Evolutionary conservation across 345 rosid genomes (phyloP).

Genomic region (Psidium guajava): DNA sequence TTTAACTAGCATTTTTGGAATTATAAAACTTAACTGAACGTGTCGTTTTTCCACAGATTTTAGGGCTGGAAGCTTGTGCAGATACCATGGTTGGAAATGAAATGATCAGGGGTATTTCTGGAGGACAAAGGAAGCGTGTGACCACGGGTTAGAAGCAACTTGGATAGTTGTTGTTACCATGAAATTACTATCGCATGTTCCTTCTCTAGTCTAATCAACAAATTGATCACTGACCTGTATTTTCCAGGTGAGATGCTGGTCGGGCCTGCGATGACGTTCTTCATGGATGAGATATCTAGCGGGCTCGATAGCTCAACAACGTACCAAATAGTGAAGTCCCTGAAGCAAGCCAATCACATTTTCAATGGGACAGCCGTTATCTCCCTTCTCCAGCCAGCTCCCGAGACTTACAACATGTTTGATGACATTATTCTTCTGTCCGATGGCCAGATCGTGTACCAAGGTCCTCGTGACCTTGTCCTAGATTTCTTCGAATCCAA

Average conservation of each 20-base stretch:
- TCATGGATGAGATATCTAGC: constrained; percentile 79
- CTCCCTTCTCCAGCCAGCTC: constrained; percentile 82
- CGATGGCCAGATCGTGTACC: constrained; percentile 65
- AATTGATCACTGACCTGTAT: neutral
- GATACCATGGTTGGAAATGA: constrained; percentile 27
- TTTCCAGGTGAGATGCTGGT: constrained; percentile 61
- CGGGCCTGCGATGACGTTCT: constrained; percentile 50
- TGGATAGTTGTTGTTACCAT: neutral
- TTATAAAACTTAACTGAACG: neutral
- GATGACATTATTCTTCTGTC: constrained; percentile 67
- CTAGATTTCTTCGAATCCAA: constrained; percentile 50
- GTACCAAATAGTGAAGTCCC: constrained; percentile 59
- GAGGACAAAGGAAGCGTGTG: constrained; percentile 34
- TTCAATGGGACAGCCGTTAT: constrained; percentile 46
- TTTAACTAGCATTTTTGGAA: constrained; percentile 1
- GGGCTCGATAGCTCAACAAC: constrained; percentile 88
- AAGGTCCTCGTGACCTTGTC: constrained; percentile 57
- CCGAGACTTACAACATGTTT: constrained; percentile 65
- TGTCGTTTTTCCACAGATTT: constrained; percentile 7
- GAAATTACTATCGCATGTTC: neutral
- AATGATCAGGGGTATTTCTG: constrained; percentile 33
- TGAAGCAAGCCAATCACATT: constrained; percentile 54
- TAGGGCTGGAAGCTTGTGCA: constrained; percentile 26
- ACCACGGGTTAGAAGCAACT: constrained; percentile 15
- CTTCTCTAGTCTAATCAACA: neutral